Evolutionary conservation across 805 yeast genomes (phyloP).

Genomic region (Lipomyces anomalus): DNA sequence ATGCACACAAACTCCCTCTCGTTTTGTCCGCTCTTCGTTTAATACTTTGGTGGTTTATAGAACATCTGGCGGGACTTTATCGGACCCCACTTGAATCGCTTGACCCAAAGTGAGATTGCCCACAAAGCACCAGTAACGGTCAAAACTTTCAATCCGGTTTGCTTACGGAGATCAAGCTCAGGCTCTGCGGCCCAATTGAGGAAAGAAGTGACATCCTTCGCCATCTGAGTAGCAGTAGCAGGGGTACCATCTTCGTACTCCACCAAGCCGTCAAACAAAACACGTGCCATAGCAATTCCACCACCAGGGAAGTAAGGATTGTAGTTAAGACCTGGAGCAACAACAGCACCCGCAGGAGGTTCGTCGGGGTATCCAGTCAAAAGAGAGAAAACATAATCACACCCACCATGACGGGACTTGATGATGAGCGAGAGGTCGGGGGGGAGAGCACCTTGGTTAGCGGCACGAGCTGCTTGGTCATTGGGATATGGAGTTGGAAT

Average conservation of each 20-base stretch:
- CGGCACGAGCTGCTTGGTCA: conserved; percentile 99
- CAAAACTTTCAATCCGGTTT: conserved; percentile 89
- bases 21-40: conserved; percentile 1
- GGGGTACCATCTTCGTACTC: conserved; percentile 99
- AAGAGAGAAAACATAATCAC: conserved; percentile 89
- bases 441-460: conserved; percentile 98
- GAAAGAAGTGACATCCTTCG: conserved; percentile 94
- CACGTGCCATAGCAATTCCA: conserved; percentile 98
- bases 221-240: conserved; percentile 98
- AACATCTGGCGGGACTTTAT: conserved; percentile 91
- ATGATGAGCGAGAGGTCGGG: conserved; percentile 96
- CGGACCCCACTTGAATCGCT: conserved; percentile 97
- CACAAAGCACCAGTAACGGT: conserved; percentile 71
- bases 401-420: conserved; percentile 98
- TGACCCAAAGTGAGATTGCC: conserved; percentile 81
- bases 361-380: conserved; percentile 99
- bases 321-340: conserved; percentile 94
- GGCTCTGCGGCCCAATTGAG: conserved; percentile 98
- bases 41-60: conserved; percentile 78
- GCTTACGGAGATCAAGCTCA: conserved; percentile 97
- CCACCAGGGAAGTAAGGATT: conserved; percentile 99
- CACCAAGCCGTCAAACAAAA: conserved; percentile 91
- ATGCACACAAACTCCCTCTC: no score
- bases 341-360: conserved; percentile 92
- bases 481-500: conserved; percentile 94